phyloP scores from a whole-genome alignment of 345 rosid genomes.

The Limnanthes douglasii region DNA sequence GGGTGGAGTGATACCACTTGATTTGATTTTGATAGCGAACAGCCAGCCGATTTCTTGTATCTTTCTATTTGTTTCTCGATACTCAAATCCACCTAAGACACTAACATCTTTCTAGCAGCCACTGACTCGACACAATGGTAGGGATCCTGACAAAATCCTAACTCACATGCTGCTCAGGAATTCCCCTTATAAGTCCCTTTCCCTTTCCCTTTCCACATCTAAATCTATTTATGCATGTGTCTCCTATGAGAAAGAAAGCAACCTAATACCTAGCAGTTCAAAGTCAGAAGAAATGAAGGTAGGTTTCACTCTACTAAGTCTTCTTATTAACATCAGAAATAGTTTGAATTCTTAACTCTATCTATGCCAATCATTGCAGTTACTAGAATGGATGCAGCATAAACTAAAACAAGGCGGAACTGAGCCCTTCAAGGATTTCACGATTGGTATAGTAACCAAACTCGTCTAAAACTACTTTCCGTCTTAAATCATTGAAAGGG shows the following conservation, averaged over 20 bases:
- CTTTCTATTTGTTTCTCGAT: constrained; percentile 52
- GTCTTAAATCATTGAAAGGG: constrained; percentile 4
- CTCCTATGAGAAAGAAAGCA: constrained; percentile 21
- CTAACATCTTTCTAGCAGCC: constrained; percentile 28
- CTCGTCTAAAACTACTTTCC: constrained; percentile 8
- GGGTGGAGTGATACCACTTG: too few species aligned
- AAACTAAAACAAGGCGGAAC: constrained; percentile 28
- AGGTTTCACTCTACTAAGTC: constrained; percentile 13
- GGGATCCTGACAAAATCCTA: constrained; percentile 9
- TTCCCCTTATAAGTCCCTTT: constrained; percentile 20
- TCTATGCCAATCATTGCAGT: constrained; percentile 35
- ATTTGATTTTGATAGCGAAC: constrained; percentile 54
- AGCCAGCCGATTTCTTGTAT: constrained; percentile 67
- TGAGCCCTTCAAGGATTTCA: constrained; percentile 45
- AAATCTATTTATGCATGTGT: constrained; percentile 11
- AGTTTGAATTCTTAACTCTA: constrained; percentile 12
- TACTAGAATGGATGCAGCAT: constrained; percentile 70
- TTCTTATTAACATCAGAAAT: constrained; percentile 1
- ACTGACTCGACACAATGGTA: constrained; percentile 17
- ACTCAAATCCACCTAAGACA: constrained; percentile 19
- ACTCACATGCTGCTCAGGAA: constrained; percentile 11
- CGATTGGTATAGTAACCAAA: constrained; percentile 35
- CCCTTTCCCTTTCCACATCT: constrained; percentile 4
- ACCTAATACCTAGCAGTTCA: constrained; percentile 13
- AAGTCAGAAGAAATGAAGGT: constrained; percentile 54